Evolutionary conservation across 345 rosid genomes (phyloP).

Genomic region (Aquilaria malaccensis): DNA sequence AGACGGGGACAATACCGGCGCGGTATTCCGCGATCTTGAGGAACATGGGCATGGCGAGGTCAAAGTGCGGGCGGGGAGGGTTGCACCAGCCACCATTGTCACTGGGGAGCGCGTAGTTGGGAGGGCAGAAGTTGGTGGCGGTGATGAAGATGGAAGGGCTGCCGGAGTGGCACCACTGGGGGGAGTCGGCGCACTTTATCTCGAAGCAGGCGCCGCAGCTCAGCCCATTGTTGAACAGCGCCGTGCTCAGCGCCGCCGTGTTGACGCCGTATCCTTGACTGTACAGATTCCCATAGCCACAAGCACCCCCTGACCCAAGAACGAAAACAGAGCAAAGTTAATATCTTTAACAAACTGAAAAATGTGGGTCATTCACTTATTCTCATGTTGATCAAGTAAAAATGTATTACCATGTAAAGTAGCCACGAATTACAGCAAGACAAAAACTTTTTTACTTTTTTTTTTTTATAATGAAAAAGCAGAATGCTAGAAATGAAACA

Average conservation of each 20-base stretch:
- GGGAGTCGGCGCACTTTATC: conserved; percentile 42
- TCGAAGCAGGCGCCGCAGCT: conserved; percentile 64
- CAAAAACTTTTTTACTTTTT: too few species aligned
- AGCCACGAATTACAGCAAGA: too few species aligned
- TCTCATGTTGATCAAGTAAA: too few species aligned
- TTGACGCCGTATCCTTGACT: conserved; percentile 67
- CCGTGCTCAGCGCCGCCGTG: conserved; percentile 71
- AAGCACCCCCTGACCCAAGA: conserved; percentile 43
- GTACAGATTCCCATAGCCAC: conserved; percentile 60
- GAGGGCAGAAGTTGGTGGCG: conserved; percentile 68
- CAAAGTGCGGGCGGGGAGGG: conserved; percentile 74
- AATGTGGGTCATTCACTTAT: too few species aligned
- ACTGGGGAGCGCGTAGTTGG: conserved; percentile 42
- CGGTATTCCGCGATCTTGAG: conserved; percentile 61
- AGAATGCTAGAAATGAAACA: neutral
- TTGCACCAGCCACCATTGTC: conserved; percentile 91
- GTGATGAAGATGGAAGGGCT: conserved; percentile 61
- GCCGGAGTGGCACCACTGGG: conserved; percentile 57
- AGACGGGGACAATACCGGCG: conserved; percentile 64
- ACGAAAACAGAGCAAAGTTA: neutral
- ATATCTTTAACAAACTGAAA: too few species aligned
- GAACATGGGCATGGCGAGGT: conserved; percentile 73
- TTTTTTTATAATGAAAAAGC: too few species aligned
- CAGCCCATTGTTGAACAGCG: conserved; percentile 53
- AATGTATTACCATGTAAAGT: too few species aligned